Percentiles rank a stretch among this genome's conserved stretches.
These are phyloP conservation scores for Pterocarpus macrocarpus DNA, from an alignment of 306 rosid species.

Conservation along the genomic window DNA sequence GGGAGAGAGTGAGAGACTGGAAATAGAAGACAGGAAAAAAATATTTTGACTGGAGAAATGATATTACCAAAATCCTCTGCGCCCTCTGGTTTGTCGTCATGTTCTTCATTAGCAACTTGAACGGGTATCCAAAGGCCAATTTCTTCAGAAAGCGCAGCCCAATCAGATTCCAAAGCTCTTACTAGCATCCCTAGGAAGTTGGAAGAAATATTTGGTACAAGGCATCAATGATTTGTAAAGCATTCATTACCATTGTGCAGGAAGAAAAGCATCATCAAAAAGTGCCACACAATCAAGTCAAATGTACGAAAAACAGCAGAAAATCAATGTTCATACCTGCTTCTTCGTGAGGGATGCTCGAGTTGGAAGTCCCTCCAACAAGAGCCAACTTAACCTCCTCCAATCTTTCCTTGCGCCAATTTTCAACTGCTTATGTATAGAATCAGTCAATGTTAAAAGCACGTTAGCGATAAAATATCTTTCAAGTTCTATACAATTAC, in stretches of 20 bases:
- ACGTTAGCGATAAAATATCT: conserved; percentile 31
- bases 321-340: conserved; percentile 65
- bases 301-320: conserved; percentile 12
- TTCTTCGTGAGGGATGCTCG: conserved; percentile 63
- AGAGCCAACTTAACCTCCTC: conserved; percentile 60
- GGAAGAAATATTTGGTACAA: conserved; percentile 33
- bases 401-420: conserved; percentile 84
- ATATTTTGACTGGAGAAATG: neutral
- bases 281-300: conserved; percentile 21
- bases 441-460: conserved; percentile 31
- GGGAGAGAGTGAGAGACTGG: neutral
- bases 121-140: conserved; percentile 91
- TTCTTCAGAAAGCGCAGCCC: conserved; percentile 74
- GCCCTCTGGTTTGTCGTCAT: conserved; percentile 81
- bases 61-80: conserved; percentile 69
- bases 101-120: conserved; percentile 65
- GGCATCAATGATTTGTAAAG: conserved; percentile 2
- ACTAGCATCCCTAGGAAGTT: conserved; percentile 65
- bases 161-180: conserved; percentile 83
- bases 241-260: conserved; percentile 15
- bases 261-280: neutral
- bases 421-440: conserved; percentile 73
- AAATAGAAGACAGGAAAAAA: neutral
- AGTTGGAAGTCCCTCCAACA: conserved; percentile 47
- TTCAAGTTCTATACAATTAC: neutral